phyloP scores from a whole-genome alignment of 352 stramenopile genomes.

The Phytophthora agathidicida region DNA sequence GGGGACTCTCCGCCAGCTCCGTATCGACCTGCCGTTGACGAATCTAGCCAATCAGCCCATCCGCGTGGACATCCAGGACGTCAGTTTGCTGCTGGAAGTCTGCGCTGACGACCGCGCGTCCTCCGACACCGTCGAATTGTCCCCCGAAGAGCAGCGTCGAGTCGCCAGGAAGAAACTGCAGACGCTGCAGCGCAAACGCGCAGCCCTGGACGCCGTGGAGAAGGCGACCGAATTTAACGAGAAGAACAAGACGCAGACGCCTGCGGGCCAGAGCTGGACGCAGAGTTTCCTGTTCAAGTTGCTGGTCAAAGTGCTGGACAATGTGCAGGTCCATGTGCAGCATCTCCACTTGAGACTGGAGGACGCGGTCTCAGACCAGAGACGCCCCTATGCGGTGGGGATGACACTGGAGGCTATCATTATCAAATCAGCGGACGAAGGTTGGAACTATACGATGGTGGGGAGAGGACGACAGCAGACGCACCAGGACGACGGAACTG shows the following conservation, averaged over 20 bases:
- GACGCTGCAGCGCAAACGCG: constrained; percentile 74
- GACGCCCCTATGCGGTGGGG: constrained; percentile 60
- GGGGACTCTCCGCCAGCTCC: constrained; percentile 74
- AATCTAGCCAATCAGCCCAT: constrained; percentile 80
- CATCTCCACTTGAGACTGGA: constrained; percentile 79
- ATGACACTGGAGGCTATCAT: constrained; percentile 82
- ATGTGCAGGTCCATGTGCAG: constrained; percentile 84
- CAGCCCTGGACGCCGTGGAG: constrained; percentile 78
- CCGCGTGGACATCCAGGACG: constrained; percentile 75
- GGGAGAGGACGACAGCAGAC: constrained; percentile 43
- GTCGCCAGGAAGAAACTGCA: constrained; percentile 52
- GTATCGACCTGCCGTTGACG: constrained; percentile 78
- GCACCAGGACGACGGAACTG: constrained; percentile 1
- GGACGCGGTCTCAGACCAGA: constrained; percentile 57
- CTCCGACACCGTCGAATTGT: constrained; percentile 3
- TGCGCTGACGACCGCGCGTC: constrained; percentile 34
- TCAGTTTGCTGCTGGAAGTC: constrained; percentile 74
- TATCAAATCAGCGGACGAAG: constrained; percentile 81
- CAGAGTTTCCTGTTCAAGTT: constrained; percentile 84
- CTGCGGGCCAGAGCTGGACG: constrained; percentile 48
- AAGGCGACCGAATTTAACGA: constrained; percentile 73
- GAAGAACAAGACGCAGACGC: constrained; percentile 33
- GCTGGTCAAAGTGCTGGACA: constrained; percentile 82
- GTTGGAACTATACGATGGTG: constrained; percentile 87
- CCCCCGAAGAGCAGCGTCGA: constrained; percentile 28